phyloP scores from a whole-genome alignment of 345 rosid genomes.

The Gossypium thurberi region DNA sequence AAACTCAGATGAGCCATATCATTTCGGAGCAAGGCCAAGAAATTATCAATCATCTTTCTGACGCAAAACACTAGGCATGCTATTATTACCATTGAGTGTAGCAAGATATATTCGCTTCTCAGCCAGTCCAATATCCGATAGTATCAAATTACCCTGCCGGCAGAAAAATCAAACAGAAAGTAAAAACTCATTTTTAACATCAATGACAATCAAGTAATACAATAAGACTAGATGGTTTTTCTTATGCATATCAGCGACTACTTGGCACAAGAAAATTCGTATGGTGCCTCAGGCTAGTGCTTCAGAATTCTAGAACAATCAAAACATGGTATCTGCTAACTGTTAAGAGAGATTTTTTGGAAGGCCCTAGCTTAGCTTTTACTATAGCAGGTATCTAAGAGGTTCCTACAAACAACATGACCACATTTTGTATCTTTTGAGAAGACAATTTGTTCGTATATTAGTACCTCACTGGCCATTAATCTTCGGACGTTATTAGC shows the following conservation, averaged over 20 bases:
- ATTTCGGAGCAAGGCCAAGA: slow-evolving; percentile 48
- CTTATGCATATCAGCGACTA: background rate
- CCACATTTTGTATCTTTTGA: background rate
- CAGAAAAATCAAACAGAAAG: slow-evolving; percentile 8
- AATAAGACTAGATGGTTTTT: background rate
- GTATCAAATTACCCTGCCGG: slow-evolving; percentile 72
- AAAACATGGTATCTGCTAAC: background rate
- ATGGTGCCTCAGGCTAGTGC: background rate
- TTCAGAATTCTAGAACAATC: background rate
- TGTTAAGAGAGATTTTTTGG: background rate
- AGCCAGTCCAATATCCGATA: slow-evolving; percentile 81
- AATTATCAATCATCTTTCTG: slow-evolving; percentile 82
- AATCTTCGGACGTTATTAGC: slow-evolving; percentile 70
- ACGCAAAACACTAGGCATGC: slow-evolving; percentile 95
- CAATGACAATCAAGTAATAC: background rate
- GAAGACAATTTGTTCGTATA: background rate
- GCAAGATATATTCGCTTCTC: slow-evolving; percentile 96
- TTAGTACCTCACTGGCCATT: slow-evolving; percentile 82
- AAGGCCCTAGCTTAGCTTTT: background rate
- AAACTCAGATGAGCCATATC: slow-evolving; percentile 34
- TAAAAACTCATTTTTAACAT: background rate
- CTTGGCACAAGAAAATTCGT: background rate
- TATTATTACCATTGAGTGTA: slow-evolving; percentile 98
- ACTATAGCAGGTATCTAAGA: background rate
- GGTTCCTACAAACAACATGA: background rate